Evolutionary conservation across 2,329 filamentous ascomycete genomes (phyloP), one percentile per base, ranked within the genome.

Genomic region (Tolypocladium tropicale): DNA sequence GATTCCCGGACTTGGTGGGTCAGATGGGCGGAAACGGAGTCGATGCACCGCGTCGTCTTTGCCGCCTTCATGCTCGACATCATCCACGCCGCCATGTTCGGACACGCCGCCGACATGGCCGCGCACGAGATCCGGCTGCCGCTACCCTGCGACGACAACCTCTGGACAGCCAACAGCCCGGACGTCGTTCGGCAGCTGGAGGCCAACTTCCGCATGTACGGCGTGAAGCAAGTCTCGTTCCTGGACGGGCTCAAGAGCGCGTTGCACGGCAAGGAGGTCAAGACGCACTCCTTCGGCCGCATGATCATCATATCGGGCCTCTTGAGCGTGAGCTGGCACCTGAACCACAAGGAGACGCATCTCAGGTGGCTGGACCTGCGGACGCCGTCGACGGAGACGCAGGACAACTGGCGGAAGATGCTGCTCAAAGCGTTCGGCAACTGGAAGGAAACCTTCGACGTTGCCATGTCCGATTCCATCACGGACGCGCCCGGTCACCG

Each of bases 231-330:
- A 10, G 84, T 86, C 2, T 88, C 86, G 28, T 96, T 96, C 70
- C 74, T 95, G 0, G 90, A 95, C 58, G 90, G 88, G 0, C 77
- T 96, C 25, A 95, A 94, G 71, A 84, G 85, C 57, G 93, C 89
- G 0, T 75, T 96, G 3, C 92, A 93, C 60, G 88, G 87, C 2
- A 83, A 92, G 60, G 83, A 83, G 52, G 90, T 96, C 18, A 83
- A 84, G 54, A 95, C 91, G 1, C 93, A 95, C 66, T 86, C 89
- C 0, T 95, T 96, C 66, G 91, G 91, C 1, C 84, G 91, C 52
- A 94, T 90, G 63, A 91, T 95, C 60, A 82, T 96, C 63, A 95
- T 96, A 86, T 89, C 89, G 1, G 91, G 92, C 0, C 74, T 96
- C 37, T 75, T 96, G n/a, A 94, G 89, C 61, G 89, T 96, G 6